Evolutionary conservation across 495 filamentous ascomycete species (phyloP).

Genomic region (Penicillium maclennaniae): DNA sequence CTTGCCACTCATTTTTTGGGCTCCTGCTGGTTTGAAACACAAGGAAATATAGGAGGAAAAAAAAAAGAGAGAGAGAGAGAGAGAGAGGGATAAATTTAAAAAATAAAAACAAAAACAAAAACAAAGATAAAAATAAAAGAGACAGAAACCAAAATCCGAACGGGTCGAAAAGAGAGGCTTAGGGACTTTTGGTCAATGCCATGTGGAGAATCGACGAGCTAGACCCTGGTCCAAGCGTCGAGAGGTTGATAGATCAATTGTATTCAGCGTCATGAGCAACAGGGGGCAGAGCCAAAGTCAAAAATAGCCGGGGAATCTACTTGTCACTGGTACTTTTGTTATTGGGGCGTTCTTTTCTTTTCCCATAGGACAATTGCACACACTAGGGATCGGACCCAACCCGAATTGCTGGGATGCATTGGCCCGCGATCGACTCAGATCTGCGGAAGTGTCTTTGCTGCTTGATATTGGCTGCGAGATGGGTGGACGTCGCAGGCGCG

Average conservation of each 20-base stretch:
- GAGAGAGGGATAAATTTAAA: no score
- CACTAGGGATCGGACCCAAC: constrained; percentile 11
- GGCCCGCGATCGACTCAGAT: constrained; percentile 6
- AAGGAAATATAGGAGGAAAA: no score
- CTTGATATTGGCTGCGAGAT: background rate
- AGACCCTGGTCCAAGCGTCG: background rate
- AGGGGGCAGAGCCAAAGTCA: background rate
- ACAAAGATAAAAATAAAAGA: no score
- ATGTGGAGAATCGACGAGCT: background rate
- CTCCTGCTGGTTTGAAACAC: no score
- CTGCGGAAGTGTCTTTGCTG: background rate
- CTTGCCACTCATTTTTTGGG: background rate
- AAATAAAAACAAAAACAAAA: no score
- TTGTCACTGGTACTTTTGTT: no score
- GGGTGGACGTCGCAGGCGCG: background rate
- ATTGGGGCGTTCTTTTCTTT: no score
- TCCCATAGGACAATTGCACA: no score
- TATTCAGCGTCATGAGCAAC: background rate
- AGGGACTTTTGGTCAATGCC: background rate
- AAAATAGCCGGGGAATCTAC: no score
- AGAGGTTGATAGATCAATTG: background rate
- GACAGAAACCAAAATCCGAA: no score
- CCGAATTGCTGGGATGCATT: constrained; percentile 17
- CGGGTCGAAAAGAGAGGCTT: no score
- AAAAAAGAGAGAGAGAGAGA: no score